Evolutionary conservation across 2,329 filamentous ascomycete species (phyloP).

Genomic region (Arthrobotrys sphaeroides): DNA sequence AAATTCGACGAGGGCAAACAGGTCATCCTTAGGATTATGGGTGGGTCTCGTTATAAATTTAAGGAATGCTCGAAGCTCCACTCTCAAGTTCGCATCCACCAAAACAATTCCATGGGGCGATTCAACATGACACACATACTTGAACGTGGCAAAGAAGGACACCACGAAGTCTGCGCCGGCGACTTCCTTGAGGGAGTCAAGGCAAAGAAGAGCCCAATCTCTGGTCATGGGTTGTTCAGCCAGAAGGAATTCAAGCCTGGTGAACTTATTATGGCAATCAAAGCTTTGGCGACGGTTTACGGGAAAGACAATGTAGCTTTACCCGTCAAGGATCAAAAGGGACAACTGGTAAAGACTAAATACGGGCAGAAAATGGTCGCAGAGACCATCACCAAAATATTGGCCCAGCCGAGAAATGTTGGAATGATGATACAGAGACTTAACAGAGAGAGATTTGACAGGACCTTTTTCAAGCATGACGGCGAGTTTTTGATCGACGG

Average conservation of each 20-base stretch:
- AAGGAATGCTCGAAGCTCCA: conserved; percentile 28
- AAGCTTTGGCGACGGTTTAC: conserved; percentile 14
- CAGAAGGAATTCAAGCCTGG: conserved; percentile 24
- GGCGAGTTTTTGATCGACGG: conserved; percentile 11
- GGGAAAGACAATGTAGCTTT: conserved; percentile 4
- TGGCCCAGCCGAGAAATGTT: neutral
- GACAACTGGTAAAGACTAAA: neutral
- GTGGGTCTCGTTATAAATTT: conserved; percentile 28
- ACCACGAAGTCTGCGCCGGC: neutral
- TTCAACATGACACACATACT: conserved; percentile 38
- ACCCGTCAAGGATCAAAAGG: neutral
- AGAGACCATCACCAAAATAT: conserved; percentile 9
- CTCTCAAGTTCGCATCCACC: neutral
- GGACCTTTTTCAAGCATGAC: conserved; percentile 1
- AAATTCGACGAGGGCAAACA: conserved; percentile 22
- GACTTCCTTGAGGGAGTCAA: conserved; percentile 18
- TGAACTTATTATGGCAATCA: conserved; percentile 22
- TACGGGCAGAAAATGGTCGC: conserved; percentile 28
- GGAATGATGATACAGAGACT: conserved; percentile 20
- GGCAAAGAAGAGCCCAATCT: neutral
- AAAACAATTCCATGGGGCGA: neutral
- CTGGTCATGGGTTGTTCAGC: conserved; percentile 22
- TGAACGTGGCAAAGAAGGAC: conserved; percentile 3
- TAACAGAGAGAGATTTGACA: neutral
- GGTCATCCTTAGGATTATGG: conserved; percentile 24